Conservation (phyloP, 495 filamentous ascomycete species). For the Penicillium waksmanii region DNA sequence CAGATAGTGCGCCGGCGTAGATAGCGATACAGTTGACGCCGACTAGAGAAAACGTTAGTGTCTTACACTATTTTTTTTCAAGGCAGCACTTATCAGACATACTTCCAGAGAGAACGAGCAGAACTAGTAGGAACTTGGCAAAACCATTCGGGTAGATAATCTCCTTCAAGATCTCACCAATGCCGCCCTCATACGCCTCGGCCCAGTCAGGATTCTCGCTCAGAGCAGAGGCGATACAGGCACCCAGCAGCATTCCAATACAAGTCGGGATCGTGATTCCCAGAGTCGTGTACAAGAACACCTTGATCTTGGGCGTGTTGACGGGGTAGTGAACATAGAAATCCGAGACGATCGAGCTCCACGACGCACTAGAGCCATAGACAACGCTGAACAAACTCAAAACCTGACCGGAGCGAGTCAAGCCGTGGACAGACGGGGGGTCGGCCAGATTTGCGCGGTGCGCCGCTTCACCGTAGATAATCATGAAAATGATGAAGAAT, state of each 20-base stretch:
- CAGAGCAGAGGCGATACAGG: slow-evolving; percentile 56
- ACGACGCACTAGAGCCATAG: slow-evolving; percentile 61
- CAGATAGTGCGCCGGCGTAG: slow-evolving; percentile 45
- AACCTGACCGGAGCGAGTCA: slow-evolving; percentile 48
- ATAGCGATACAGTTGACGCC: slow-evolving; percentile 47
- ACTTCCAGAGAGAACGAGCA: slow-evolving; percentile 56
- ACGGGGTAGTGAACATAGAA: slow-evolving; percentile 66
- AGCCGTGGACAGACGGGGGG: slow-evolving; percentile 38
- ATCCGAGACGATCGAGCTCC: slow-evolving; percentile 63
- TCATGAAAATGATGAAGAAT: slow-evolving; percentile 60
- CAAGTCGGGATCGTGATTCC: slow-evolving; percentile 56
- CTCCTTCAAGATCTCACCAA: slow-evolving; percentile 60
- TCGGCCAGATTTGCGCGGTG: slow-evolving; percentile 48
- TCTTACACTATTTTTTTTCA: background rate
- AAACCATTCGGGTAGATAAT: slow-evolving; percentile 60
- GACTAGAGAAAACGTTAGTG: slow-evolving; percentile 22
- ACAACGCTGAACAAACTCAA: slow-evolving; percentile 58
- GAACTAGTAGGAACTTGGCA: slow-evolving; percentile 60
- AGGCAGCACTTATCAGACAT: slow-evolving; percentile 4
- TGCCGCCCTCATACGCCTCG: slow-evolving; percentile 52
- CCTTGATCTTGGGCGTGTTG: slow-evolving; percentile 50
- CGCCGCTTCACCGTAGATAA: slow-evolving; percentile 58
- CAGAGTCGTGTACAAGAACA: slow-evolving; percentile 53
- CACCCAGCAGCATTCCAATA: slow-evolving; percentile 59
- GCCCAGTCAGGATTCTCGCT: slow-evolving; percentile 50